These are phyloP conservation scores for Alternaria ventricosa DNA, from an alignment of 2,329 filamentous ascomycete genomes.

Conservation along the genomic window DNA sequence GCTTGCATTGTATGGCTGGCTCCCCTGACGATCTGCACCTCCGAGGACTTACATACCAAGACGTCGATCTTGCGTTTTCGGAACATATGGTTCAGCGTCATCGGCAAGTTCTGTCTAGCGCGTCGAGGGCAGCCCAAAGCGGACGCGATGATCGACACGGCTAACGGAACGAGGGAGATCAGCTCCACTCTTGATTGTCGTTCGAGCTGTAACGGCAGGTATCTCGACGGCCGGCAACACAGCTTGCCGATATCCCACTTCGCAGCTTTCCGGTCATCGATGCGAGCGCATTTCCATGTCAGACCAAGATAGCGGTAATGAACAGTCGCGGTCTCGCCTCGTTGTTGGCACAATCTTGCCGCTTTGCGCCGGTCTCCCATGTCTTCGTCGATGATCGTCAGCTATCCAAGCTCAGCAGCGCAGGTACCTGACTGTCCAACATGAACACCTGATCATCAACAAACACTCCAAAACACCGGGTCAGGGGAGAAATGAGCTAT, in stretches of 20 bases:
- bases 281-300: neutral
- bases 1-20: neutral
- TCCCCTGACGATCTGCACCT: constrained; percentile 12
- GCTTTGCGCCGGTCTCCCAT: neutral
- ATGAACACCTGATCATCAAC: neutral
- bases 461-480: neutral
- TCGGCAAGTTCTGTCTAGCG: neutral
- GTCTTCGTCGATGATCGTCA: neutral
- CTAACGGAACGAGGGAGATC: neutral
- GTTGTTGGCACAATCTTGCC: neutral
- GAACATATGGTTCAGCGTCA: neutral
- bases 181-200: neutral
- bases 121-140: neutral
- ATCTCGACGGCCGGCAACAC: neutral
- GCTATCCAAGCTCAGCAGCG: neutral
- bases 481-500: neutral
- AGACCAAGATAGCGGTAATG: neutral
- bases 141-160: neutral
- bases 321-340: neutral
- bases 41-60: neutral
- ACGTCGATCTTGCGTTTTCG: constrained; percentile 8
- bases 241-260: neutral
- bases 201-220: neutral
- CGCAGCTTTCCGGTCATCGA: neutral
- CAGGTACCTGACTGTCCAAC: neutral